phyloP scores from a whole-genome alignment of 164 flowering plant genomes.

The Magnolia kwangsiensis region DNA sequence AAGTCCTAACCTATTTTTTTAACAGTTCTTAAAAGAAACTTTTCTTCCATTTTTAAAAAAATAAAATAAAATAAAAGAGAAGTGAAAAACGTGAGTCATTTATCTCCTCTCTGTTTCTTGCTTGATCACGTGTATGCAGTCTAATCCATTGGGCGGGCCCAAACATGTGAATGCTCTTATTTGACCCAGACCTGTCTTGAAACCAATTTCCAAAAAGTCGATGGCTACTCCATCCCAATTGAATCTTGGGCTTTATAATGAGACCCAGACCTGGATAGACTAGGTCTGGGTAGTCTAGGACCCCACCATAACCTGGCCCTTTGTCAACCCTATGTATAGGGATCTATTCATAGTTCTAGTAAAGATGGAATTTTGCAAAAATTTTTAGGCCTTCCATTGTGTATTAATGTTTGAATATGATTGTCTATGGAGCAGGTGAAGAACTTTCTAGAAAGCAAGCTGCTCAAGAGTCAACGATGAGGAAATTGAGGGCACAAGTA shows the following conservation, averaged over 20 bases:
- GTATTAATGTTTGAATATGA: background rate
- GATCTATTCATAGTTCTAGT: background rate
- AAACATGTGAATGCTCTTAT: too few relatives aligned
- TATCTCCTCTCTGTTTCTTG: too few relatives aligned
- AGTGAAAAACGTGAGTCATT: too few relatives aligned
- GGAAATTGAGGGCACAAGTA: conserved; percentile 98
- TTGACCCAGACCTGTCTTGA: background rate
- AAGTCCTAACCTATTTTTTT: too few relatives aligned
- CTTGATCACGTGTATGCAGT: too few relatives aligned
- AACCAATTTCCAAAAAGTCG: background rate
- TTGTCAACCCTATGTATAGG: background rate
- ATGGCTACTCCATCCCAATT: background rate
- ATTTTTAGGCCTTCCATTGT: background rate
- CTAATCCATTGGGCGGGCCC: too few relatives aligned
- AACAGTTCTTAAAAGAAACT: too few relatives aligned
- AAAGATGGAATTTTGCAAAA: background rate
- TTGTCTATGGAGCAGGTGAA: conserved; percentile 56
- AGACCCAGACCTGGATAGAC: background rate
- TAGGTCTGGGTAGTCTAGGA: background rate
- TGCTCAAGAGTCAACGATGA: conserved; percentile 84
- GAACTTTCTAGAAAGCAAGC: conserved; percentile 99
- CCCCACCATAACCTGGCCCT: background rate
- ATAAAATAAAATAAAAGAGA: too few relatives aligned
- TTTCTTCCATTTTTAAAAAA: too few relatives aligned
- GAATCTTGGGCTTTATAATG: background rate